Conservation (phyloP, 208 protist species). For the Trypanosoma cruzi region DNA sequence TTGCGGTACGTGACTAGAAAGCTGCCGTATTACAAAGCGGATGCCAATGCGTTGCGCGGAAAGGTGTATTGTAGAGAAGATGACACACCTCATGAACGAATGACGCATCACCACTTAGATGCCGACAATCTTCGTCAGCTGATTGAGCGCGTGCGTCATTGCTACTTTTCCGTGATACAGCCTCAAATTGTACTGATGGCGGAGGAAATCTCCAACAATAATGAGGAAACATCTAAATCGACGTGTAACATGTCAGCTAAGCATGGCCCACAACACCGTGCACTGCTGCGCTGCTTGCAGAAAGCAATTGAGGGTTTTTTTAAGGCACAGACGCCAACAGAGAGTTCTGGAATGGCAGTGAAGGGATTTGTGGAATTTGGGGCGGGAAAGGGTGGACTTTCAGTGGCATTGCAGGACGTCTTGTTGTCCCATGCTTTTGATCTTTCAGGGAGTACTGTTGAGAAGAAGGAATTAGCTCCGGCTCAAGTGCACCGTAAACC, state of each 20-base stretch:
- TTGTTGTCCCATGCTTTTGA: constrained; percentile 12
- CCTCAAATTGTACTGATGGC: constrained; percentile 24
- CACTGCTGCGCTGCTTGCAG: constrained; percentile 52
- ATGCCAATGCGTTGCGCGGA: constrained; percentile 46
- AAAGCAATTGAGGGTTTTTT: constrained; percentile 20
- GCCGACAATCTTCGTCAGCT: constrained; percentile 10
- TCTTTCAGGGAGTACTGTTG: background rate
- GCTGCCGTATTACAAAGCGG: constrained; percentile 54
- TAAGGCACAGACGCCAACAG: background rate
- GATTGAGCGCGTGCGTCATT: constrained; percentile 29
- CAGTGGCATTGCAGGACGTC: constrained; percentile 58
- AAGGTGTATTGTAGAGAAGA: background rate
- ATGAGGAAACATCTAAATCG: background rate
- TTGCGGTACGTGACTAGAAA: constrained; percentile 43
- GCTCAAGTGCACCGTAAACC: constrained; percentile 7
- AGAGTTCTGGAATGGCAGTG: background rate
- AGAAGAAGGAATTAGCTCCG: background rate
- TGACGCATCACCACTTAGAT: constrained; percentile 24
- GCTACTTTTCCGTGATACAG: constrained; percentile 23
- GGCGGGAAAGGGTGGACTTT: constrained; percentile 77
- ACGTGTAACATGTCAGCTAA: constrained; percentile 40
- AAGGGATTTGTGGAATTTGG: constrained; percentile 72
- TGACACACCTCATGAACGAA: background rate
- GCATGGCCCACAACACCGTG: constrained; percentile 66
- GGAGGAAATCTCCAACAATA: constrained; percentile 1